Evolutionary conservation across 78 protist species (phyloP), one percentile per base, ranked within the genome.

Genomic region (Polysphondylium violaceum): DNA sequence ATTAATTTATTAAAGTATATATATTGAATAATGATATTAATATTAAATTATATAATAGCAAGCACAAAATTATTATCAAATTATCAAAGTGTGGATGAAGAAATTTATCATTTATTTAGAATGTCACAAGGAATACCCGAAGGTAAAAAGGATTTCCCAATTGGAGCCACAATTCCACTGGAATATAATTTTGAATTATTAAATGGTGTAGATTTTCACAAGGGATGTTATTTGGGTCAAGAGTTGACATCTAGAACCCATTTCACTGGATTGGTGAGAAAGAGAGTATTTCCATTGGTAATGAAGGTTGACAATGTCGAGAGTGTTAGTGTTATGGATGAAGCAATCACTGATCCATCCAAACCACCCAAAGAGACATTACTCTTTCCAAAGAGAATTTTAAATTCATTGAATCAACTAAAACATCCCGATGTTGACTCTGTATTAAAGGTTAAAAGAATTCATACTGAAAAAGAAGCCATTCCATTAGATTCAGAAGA

Each of bases 211-310:
- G 63, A 76, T 29, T 95, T 94, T 38, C 59, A 63, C 44, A 95
- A 95, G 55, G 97, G 97, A n/a, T 95, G 97, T 71, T 95, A 95
- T 86, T 50, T 95, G 27, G 97, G 97, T 16, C 97, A 95, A 40
- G 97, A 95, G 33, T 81, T 94, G 9, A 94, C 94, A 4, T 76
- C 91, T 0, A 71, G 97, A 56, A 94, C 96, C 3, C 95, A 95
- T 38, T 73, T 43, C 65, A 75, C 77, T 11, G 96, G 96, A 25
- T 73, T 94, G 44, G 50, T 89, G 35, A 76, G 97, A 51, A 95
- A 95, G 65, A 47, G 97, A 35, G 21, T 94, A 40, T 47, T 93
- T 77, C 95, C 96, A 17, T 72, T 94, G 1, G 85, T 90, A 9
- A 87, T 83, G 91, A 72, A 51, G 33, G 78, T 72, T 21, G 44